phyloP scores from a whole-genome alignment of 129 eudicot genomes.

The carrot (Daucus carota) region DH1_v3.0 NC_030386.2:3961001-3961500 shows the following conservation, averaged over 20 bases:
- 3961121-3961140: constrained; percentile 11
- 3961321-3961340: neutral
- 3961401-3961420: neutral
- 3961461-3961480: neutral
- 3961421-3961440: too few species aligned
- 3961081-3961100: constrained; percentile 48
- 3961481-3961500: neutral
- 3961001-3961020: constrained; percentile 21
- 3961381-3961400: neutral
- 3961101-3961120: constrained; percentile 1
- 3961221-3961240: neutral
- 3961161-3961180: constrained; percentile 19
- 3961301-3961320: neutral
- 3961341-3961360: neutral
- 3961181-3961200: constrained; percentile 1
- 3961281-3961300: too few species aligned
- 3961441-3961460: neutral
- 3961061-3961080: constrained; percentile 20
- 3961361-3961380: neutral
- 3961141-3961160: constrained; percentile 19
- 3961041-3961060: constrained; percentile 37
- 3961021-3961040: constrained; percentile 25
- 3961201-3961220: neutral
- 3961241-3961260: neutral
- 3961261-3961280: neutral